These are phyloP conservation scores for Pythium aquatile DNA, from an alignment of 352 stramenopile species.

Conservation along the genomic window DNA sequence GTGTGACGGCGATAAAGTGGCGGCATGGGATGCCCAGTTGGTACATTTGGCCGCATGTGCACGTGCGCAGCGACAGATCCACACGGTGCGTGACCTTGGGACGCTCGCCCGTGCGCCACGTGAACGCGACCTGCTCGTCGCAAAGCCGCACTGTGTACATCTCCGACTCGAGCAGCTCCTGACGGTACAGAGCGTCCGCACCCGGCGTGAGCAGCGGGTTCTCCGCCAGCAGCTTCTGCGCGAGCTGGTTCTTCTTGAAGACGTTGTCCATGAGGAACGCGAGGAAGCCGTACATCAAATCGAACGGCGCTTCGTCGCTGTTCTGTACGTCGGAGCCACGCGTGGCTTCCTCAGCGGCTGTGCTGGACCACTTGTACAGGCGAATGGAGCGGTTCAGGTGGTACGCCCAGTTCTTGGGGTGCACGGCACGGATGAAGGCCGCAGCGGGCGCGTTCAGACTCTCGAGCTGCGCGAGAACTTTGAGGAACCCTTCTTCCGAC, in stretches of 20 bases:
- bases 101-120: slow-evolving; percentile 60
- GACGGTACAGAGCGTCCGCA: slow-evolving; percentile 60
- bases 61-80: slow-evolving; percentile 55
- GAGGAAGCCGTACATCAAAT: slow-evolving; percentile 78
- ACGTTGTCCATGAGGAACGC: slow-evolving; percentile 74
- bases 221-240: slow-evolving; percentile 48
- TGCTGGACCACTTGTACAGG: slow-evolving; percentile 71
- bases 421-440: slow-evolving; percentile 53
- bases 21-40: slow-evolving; percentile 76
- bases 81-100: slow-evolving; percentile 73
- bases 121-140: slow-evolving; percentile 71
- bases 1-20: slow-evolving; percentile 67
- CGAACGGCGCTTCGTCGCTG: slow-evolving; percentile 75
- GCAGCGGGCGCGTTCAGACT: slow-evolving; percentile 49
- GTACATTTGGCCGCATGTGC: slow-evolving; percentile 68
- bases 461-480: slow-evolving; percentile 48
- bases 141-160: slow-evolving; percentile 57
- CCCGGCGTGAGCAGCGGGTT: slow-evolving; percentile 53
- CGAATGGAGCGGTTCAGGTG: slow-evolving; percentile 60
- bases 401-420: slow-evolving; percentile 68
- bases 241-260: slow-evolving; percentile 73
- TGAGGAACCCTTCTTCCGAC: slow-evolving; percentile 55
- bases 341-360: slow-evolving; percentile 52
- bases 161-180: slow-evolving; percentile 58
- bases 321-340: slow-evolving; percentile 53